Conservation (phyloP, 2,329 filamentous ascomycete species). For the Arthroderma sp. region DNA sequence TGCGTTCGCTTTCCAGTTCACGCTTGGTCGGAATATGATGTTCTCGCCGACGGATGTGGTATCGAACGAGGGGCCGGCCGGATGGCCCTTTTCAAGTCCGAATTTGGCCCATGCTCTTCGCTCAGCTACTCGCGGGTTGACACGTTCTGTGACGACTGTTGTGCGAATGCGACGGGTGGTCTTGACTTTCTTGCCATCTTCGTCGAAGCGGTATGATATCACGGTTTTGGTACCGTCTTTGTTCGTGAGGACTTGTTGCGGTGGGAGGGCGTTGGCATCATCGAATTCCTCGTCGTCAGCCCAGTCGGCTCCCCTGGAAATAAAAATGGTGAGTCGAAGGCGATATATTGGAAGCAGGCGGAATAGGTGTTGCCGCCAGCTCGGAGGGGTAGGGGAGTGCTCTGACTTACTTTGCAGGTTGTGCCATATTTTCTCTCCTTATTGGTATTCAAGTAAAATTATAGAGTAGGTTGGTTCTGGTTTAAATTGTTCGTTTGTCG, state of each 20-base stretch:
- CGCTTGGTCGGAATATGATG: slow-evolving; percentile 86
- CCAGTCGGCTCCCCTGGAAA: slow-evolving; percentile 53
- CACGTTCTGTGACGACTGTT: slow-evolving; percentile 78
- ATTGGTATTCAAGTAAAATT: not conserved
- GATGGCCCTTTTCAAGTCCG: slow-evolving; percentile 75
- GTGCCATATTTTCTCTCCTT: not conserved
- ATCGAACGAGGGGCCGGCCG: slow-evolving; percentile 67
- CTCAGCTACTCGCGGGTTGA: slow-evolving; percentile 94
- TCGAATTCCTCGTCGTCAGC: slow-evolving; percentile 83
- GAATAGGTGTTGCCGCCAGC: not conserved
- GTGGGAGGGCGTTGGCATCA: slow-evolving; percentile 71
- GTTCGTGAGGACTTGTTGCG: slow-evolving; percentile 82
- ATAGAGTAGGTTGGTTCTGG: not conserved
- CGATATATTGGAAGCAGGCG: not conserved
- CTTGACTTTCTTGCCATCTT: slow-evolving; percentile 91
- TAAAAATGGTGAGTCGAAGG: not conserved
- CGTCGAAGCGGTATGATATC: slow-evolving; percentile 79
- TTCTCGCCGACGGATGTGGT: slow-evolving; percentile 94
- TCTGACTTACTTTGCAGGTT: slow-evolving; percentile 5
- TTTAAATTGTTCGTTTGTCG: not conserved
- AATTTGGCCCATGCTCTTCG: slow-evolving; percentile 91
- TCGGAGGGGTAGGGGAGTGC: not conserved
- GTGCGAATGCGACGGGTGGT: slow-evolving; percentile 91
- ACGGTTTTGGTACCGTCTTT: slow-evolving; percentile 98
- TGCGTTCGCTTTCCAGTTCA: slow-evolving; percentile 88